A percentile compares a stretch with the other conserved stretches of the same genome.
These are phyloP conservation scores for Lasiodiplodia citricola DNA, from an alignment of 2,329 filamentous ascomycete genomes.

Conservation along the genomic window DNA sequence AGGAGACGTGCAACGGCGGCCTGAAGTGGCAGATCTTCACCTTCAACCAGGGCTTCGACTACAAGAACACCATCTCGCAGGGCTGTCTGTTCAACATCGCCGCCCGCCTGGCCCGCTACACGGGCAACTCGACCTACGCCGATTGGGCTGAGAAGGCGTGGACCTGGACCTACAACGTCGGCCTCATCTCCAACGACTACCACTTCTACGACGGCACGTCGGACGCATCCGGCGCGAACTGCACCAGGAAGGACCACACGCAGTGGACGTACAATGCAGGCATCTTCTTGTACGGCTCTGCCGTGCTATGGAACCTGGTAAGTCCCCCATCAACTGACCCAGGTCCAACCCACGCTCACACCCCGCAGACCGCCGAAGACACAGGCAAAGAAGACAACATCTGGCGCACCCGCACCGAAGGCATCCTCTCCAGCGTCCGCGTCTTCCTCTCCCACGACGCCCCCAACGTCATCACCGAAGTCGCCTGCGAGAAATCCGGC, in stretches of 20 bases:
- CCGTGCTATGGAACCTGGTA: constrained; percentile 56
- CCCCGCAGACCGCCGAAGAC: constrained; percentile 5
- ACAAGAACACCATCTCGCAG: constrained; percentile 65
- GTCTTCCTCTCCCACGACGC: constrained; percentile 47
- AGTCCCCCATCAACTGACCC: constrained; percentile 28
- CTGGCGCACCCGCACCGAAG: constrained; percentile 33
- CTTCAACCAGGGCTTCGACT: constrained; percentile 71
- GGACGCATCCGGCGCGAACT: constrained; percentile 45
- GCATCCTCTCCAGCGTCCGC: constrained; percentile 44
- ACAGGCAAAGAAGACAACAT: constrained; percentile 17
- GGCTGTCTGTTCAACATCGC: constrained; percentile 64
- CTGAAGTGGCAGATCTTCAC: constrained; percentile 86
- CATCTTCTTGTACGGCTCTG: constrained; percentile 53
- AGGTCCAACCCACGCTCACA: no score
- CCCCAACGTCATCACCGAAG: constrained; percentile 52
- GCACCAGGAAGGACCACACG: constrained; percentile 48
- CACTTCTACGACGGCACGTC: constrained; percentile 54
- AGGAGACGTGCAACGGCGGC: constrained; percentile 70
- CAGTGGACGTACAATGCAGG: constrained; percentile 56
- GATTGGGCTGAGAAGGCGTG: constrained; percentile 75
- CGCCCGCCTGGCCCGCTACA: constrained; percentile 76
- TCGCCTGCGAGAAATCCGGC: constrained; percentile 51
- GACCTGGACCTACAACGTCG: constrained; percentile 57
- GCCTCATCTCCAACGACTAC: constrained; percentile 57
- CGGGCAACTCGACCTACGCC: constrained; percentile 77